Evolutionary conservation across 2,329 filamentous ascomycete species (phyloP).

Genomic region (Cadophora malorum): DNA sequence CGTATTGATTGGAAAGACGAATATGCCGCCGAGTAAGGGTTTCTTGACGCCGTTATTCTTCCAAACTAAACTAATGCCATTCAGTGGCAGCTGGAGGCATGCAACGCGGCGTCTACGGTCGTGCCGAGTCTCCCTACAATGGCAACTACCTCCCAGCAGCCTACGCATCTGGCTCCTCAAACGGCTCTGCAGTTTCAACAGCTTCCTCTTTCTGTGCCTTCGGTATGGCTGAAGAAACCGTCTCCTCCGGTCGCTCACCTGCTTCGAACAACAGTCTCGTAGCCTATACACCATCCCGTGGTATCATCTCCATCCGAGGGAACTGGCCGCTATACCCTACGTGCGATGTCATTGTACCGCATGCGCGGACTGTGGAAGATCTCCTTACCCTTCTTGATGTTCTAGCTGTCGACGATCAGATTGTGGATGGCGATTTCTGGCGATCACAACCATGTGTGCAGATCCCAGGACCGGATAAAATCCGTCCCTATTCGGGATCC

Average conservation of each 20-base stretch:
- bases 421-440: constrained; percentile 59
- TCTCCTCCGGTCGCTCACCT: constrained; percentile 61
- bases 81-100: constrained; percentile 61
- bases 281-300: constrained; percentile 61
- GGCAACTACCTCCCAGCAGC: constrained; percentile 58
- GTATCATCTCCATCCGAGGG: constrained; percentile 57
- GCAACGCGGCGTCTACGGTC: constrained; percentile 61
- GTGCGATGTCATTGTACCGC: constrained; percentile 61
- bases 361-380: constrained; percentile 57
- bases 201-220: constrained; percentile 59
- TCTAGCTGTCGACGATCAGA: constrained; percentile 52
- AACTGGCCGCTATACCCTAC: constrained; percentile 62
- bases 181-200: constrained; percentile 59
- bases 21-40: constrained; percentile 57
- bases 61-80: neutral
- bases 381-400: constrained; percentile 57
- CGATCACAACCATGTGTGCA: constrained; percentile 54
- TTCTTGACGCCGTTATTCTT: neutral
- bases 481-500: constrained; percentile 41
- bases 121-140: constrained; percentile 64
- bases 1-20: constrained; percentile 60
- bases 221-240: constrained; percentile 60
- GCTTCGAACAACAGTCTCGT: constrained; percentile 63
- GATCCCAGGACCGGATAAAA: constrained; percentile 47
- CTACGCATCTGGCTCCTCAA: constrained; percentile 63